Percentiles rank a stretch among this genome's conserved stretches.
Conservation (phyloP, 805 yeast genomes). For the Candida vaughaniae region DNA sequence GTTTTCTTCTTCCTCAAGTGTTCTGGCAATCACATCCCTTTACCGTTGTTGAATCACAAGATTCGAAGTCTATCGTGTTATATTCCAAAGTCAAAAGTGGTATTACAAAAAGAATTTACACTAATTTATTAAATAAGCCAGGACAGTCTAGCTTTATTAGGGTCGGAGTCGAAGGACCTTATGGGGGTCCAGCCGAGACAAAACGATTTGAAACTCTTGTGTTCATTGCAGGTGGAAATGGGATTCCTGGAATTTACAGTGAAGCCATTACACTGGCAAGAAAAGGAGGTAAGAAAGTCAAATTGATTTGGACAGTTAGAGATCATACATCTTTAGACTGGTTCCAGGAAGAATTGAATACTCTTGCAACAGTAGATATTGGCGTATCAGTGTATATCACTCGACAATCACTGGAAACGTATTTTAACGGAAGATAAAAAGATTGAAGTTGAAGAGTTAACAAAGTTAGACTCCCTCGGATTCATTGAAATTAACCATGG, state of each 20-base stretch:
- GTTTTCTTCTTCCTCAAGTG: conserved; percentile 30
- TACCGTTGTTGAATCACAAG: conserved; percentile 30
- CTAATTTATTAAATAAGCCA: conserved; percentile 26
- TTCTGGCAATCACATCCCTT: conserved; percentile 48
- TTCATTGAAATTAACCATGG: conserved; percentile 43
- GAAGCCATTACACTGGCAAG: conserved; percentile 34
- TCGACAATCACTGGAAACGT: too few relatives aligned
- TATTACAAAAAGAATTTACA: conserved; percentile 31
- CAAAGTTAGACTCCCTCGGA: too few relatives aligned
- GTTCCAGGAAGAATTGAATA: conserved; percentile 42
- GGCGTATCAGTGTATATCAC: conserved; percentile 26
- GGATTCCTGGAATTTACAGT: conserved; percentile 58
- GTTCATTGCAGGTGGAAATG: conserved; percentile 72
- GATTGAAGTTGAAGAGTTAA: too few relatives aligned
- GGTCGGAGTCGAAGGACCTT: conserved; percentile 63
- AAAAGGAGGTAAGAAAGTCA: conserved; percentile 22
- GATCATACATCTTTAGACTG: conserved; percentile 48
- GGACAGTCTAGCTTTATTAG: conserved; percentile 25
- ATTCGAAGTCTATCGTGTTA: conserved; percentile 24
- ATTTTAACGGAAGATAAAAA: too few relatives aligned
- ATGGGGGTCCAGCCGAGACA: conserved; percentile 54
- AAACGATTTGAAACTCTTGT: conserved; percentile 52
- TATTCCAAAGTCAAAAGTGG: conserved; percentile 39
- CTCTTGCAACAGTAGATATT: conserved; percentile 21
- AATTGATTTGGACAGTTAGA: conserved; percentile 64